Conservation (phyloP, 176 grass and related monocot species). For the Pontederia paniculata region DNA sequence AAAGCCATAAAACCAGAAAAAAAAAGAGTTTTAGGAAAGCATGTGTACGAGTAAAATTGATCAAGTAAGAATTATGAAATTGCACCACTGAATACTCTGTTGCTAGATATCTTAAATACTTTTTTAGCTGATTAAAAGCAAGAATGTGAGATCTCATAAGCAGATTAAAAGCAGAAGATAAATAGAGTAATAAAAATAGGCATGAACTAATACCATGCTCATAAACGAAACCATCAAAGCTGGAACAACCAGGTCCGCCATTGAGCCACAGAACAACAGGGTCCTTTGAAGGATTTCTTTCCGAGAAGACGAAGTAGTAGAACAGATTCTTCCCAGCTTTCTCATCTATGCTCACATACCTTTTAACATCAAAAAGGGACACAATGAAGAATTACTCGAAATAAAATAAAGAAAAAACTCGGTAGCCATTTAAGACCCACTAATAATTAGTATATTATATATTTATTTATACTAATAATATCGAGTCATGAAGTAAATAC, state of each 20-base stretch:
- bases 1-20: too few relatives aligned
- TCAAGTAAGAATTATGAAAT: too few relatives aligned
- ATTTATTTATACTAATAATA: too few relatives aligned
- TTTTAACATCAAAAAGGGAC: not conserved
- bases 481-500: too few relatives aligned
- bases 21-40: too few relatives aligned
- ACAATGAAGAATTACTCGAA: not conserved
- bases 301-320: constrained; percentile 75
- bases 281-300: constrained; percentile 44
- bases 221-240: constrained; percentile 80
- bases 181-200: too few relatives aligned
- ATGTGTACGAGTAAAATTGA: too few relatives aligned
- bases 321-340: constrained; percentile 40
- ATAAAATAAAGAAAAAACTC: not conserved
- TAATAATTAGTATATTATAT: too few relatives aligned
- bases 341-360: constrained; percentile 48
- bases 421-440: too few relatives aligned
- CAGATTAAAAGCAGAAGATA: not conserved
- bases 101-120: too few relatives aligned
- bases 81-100: too few relatives aligned
- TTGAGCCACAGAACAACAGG: constrained; percentile 89
- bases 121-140: too few relatives aligned
- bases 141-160: not conserved
- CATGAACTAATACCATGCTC: constrained; percentile 38
- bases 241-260: constrained; percentile 80